Evolutionary conservation across 2,329 filamentous ascomycete genomes (phyloP), one percentile per base, ranked within the genome.

Genomic region (Aspergillus brunneoviolaceus): DNA sequence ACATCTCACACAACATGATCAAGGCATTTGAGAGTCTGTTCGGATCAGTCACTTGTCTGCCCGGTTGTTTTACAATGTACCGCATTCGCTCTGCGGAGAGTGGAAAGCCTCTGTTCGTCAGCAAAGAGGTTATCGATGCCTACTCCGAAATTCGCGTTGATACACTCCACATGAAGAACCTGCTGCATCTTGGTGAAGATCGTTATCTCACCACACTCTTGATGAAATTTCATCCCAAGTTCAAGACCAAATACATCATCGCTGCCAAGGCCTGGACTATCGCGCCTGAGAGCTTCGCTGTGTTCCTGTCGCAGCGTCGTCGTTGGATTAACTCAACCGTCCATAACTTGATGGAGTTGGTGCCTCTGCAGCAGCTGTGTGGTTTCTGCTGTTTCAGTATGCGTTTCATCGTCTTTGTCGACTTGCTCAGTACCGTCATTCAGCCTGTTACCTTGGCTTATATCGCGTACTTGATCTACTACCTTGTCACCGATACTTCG

Each of bases 331-430:
- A 99, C 83, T 97, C 93, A 59, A 99, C 95, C 0, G 91, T 99
- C 55, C 95, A 99, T 84, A 99, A 99, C 76, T 83, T 99, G 63
- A 90, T 96, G 64, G 95, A 99, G 76, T 88, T 99, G 63, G 94
- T 98, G 64, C 93, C 94, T 5, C 83, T 99, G 77, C 87, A 90
- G 63, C 91, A 98, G 75, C 89, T 99, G 54, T 99, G 95, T 77
- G 95, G 95, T 79, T 99, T 99, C 88, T 99, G 95, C 84, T 99
- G 95, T 80, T 99, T 99, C 83, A 96, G 91, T 78, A 99, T 99
- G 95, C 89, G 95, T 70, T 99, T 99, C 77, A 86, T 99, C 60
- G 93, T 99, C 67, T 96, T 99, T 72, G 77, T 99, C 67, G 95
- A 99, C 77, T 81, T 99, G 69, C 82, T 99, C 64, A 95, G 91